Conservation (phyloP, 129 eudicot species). For the Lactuca sativa region DNA sequence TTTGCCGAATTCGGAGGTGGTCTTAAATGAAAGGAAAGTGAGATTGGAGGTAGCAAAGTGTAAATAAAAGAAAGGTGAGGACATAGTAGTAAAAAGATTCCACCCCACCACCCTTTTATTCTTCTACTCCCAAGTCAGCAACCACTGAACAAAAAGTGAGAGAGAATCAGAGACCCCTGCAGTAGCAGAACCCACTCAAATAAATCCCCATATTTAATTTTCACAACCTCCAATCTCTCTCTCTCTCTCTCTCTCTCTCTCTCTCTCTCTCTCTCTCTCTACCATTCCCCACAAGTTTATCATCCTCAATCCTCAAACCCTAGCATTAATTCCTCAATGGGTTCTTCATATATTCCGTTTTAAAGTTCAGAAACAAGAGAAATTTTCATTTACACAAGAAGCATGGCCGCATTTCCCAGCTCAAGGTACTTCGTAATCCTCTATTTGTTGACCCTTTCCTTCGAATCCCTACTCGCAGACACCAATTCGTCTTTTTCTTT, state of each 20-base stretch:
- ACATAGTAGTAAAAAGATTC: conserved; percentile 16
- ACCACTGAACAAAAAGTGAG: conserved; percentile 56
- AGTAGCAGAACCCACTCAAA: conserved; percentile 45
- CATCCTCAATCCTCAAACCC: conserved; percentile 42
- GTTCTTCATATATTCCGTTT: conserved; percentile 28
- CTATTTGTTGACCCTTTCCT: conserved; percentile 35
- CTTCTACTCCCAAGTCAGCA: conserved; percentile 55
- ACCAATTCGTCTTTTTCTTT: conserved; percentile 46
- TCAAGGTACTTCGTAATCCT: conserved; percentile 39
- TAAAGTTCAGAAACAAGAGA: conserved; percentile 13
- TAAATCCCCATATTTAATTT: conserved; percentile 50
- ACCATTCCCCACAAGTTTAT: conserved; percentile 24
- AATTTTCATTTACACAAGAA: conserved; percentile 19
- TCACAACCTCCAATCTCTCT: conserved; percentile 53
- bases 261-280: conserved; percentile 17
- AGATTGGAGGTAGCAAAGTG: conserved; percentile 4
- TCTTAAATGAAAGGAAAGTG: background rate
- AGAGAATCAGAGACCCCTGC: conserved; percentile 36
- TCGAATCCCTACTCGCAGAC: conserved; percentile 39
- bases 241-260: too few species aligned
- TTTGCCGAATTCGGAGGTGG: background rate
- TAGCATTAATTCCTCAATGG: conserved; percentile 27
- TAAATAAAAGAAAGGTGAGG: conserved; percentile 10
- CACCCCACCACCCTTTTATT: conserved; percentile 22
- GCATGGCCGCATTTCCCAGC: conserved; percentile 46